phyloP scores from a whole-genome alignment of 1,139 yeast genomes.

The Hansenula sp. region DNA sequence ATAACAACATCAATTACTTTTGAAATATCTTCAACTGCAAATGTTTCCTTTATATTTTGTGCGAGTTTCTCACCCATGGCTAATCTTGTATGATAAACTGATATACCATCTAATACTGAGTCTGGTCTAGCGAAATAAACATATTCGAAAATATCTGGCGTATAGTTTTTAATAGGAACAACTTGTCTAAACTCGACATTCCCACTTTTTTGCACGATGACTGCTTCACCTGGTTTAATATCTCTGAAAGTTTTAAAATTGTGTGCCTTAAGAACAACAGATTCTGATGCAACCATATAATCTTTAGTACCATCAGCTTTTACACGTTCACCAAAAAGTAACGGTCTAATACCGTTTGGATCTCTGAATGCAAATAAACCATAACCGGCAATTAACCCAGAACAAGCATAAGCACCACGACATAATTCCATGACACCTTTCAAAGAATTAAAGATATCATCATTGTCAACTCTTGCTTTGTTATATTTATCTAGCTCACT shows the following conservation, averaged over 20 bases:
- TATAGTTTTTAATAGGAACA: conserved; percentile 69
- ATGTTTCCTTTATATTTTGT: conserved; percentile 51
- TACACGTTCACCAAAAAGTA: conserved; percentile 76
- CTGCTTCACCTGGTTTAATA: conserved; percentile 92
- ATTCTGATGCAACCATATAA: conserved; percentile 93
- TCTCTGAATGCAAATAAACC: conserved; percentile 95
- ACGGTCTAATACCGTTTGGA: conserved; percentile 94
- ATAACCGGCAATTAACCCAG: conserved; percentile 93
- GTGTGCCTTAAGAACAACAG: conserved; percentile 93
- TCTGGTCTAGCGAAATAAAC: conserved; percentile 98
- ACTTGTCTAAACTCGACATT: conserved; percentile 84
- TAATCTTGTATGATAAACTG: conserved; percentile 88
- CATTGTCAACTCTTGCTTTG: conserved; percentile 88
- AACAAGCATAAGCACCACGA: conserved; percentile 95
- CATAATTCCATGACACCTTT: conserved; percentile 75
- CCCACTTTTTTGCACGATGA: conserved; percentile 72
- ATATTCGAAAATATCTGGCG: conserved; percentile 96
- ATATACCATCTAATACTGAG: conserved; percentile 90
- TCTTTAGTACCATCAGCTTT: conserved; percentile 71
- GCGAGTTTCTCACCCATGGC: conserved; percentile 95
- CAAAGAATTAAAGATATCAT: conserved; percentile 82
- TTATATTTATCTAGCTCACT: conserved; percentile 87
- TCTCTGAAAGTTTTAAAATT: conserved; percentile 80
- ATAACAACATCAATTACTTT: conserved; percentile 84
- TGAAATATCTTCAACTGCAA: conserved; percentile 44